phyloP scores from a whole-genome alignment of 768 basidiomycete genomes.

The Mycena leptocephala region DNA sequence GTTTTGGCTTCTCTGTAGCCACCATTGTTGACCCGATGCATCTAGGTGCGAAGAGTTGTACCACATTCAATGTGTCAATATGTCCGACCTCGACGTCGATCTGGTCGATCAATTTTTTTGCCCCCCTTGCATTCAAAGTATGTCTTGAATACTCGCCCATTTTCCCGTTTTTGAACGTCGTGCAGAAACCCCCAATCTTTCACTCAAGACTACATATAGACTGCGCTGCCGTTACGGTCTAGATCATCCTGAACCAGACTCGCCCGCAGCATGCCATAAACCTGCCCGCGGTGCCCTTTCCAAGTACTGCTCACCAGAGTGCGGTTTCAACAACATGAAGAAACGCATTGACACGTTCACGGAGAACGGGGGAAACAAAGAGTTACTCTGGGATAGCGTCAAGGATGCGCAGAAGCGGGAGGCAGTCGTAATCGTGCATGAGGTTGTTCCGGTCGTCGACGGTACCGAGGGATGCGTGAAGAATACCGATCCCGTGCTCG shows the following conservation, averaged over 20 bases:
- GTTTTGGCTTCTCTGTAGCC: not conserved
- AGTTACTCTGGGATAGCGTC: constrained; percentile 82
- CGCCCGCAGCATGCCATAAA: constrained; percentile 81
- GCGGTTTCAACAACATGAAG: constrained; percentile 84
- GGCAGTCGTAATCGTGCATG: constrained; percentile 71
- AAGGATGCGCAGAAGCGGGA: constrained; percentile 80
- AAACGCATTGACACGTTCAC: constrained; percentile 75
- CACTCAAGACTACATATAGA: constrained; percentile 85
- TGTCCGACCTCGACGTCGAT: constrained; percentile 87
- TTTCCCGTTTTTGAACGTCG: constrained; percentile 3
- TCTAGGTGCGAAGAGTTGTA: constrained; percentile 95
- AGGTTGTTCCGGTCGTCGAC: constrained; percentile 43
- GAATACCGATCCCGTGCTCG: constrained; percentile 21
- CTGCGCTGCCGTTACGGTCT: constrained; percentile 81
- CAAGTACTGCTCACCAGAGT: constrained; percentile 94
- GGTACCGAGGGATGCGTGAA: constrained; percentile 42
- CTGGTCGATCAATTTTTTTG: constrained; percentile 96
- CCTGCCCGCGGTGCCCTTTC: constrained; percentile 88
- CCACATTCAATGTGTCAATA: constrained; percentile 87
- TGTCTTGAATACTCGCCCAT: constrained; percentile 49
- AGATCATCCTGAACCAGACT: constrained; percentile 73
- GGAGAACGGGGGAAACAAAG: constrained; percentile 74
- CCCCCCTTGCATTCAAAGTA: constrained; percentile 84
- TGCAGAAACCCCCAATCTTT: constrained; percentile 73
- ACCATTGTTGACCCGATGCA: constrained; percentile 13